phyloP scores from a whole-genome alignment of 2,329 filamentous ascomycete genomes.

The Acrocalymma vagum region DNA sequence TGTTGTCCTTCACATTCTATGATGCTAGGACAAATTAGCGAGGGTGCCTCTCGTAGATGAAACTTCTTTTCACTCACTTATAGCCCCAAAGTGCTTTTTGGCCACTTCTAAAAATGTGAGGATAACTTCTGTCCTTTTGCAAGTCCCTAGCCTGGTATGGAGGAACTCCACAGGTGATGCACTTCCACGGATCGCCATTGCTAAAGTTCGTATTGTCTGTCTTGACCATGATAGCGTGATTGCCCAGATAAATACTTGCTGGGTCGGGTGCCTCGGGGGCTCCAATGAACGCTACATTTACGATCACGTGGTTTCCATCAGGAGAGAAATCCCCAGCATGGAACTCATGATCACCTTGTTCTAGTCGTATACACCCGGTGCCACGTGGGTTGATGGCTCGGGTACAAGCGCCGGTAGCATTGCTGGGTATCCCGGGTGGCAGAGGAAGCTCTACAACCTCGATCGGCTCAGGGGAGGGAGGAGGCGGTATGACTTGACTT shows the following conservation, averaged over 20 bases:
- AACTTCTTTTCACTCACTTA: too few species aligned
- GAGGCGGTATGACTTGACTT: too few species aligned
- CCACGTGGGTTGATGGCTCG: conserved; percentile 38
- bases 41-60: too few species aligned
- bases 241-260: conserved; percentile 51
- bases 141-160: conserved; percentile 35
- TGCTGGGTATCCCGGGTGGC: conserved; percentile 41
- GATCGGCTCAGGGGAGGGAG: too few species aligned
- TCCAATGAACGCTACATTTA: conserved; percentile 51
- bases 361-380: conserved; percentile 47
- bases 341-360: conserved; percentile 13
- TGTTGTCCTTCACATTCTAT: conserved; percentile 45
- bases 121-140: conserved; percentile 43
- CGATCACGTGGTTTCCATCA: conserved; percentile 53
- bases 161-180: conserved; percentile 55
- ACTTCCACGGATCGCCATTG: conserved; percentile 58
- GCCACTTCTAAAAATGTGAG: conserved; percentile 52
- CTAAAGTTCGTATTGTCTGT: conserved; percentile 50
- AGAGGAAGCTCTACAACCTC: conserved; percentile 45
- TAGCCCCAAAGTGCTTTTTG: conserved; percentile 40
- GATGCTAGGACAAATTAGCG: too few species aligned
- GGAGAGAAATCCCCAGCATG: conserved; percentile 49
- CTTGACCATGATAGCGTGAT: conserved; percentile 51
- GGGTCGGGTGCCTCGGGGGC: conserved; percentile 50
- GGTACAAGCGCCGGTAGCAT: conserved; percentile 40